Percentiles rank a stretch among this genome's conserved stretches.
Evolutionary conservation across 2,329 filamentous ascomycete genomes (phyloP).

Genomic region (Aureobasidium sp.): DNA sequence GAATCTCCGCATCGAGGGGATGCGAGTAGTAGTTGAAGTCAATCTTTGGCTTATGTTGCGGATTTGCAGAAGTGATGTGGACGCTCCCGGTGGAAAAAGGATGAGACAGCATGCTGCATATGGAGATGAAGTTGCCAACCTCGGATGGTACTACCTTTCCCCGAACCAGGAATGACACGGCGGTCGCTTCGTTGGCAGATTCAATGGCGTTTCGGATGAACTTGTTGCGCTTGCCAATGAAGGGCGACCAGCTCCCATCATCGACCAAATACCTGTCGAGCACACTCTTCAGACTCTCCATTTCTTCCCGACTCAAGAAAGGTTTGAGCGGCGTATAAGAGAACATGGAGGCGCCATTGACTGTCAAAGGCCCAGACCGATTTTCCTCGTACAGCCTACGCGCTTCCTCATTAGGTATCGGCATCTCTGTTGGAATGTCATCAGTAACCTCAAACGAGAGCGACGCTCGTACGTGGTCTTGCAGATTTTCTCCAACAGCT

Average conservation of each 20-base stretch:
- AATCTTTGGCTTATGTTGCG: constrained; percentile 17
- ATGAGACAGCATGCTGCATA: constrained; percentile 18
- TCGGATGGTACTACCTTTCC: too few relatives aligned
- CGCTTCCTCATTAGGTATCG: neutral
- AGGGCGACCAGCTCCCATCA: neutral
- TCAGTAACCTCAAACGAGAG: constrained; percentile 19
- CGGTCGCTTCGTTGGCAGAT: neutral
- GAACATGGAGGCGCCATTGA: neutral
- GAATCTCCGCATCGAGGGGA: constrained; percentile 22
- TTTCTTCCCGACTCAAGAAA: neutral
- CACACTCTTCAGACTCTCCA: neutral
- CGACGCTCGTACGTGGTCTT: constrained; percentile 32
- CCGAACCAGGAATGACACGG: neutral
- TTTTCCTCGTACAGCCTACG: neutral
- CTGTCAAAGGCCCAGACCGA: neutral
- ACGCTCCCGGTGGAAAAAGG: constrained; percentile 20
- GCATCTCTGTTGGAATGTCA: constrained; percentile 16
- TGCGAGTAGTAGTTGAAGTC: constrained; percentile 22
- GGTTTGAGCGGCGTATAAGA: neutral
- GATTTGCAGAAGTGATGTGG: constrained; percentile 20
- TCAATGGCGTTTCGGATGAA: neutral
- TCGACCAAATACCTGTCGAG: neutral
- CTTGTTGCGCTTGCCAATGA: neutral
- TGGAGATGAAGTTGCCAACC: constrained; percentile 17
- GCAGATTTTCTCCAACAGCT: constrained; percentile 41